Evolutionary conservation across 305 asterid species (phyloP).

Genomic region (Fraxinus dipetala): DNA sequence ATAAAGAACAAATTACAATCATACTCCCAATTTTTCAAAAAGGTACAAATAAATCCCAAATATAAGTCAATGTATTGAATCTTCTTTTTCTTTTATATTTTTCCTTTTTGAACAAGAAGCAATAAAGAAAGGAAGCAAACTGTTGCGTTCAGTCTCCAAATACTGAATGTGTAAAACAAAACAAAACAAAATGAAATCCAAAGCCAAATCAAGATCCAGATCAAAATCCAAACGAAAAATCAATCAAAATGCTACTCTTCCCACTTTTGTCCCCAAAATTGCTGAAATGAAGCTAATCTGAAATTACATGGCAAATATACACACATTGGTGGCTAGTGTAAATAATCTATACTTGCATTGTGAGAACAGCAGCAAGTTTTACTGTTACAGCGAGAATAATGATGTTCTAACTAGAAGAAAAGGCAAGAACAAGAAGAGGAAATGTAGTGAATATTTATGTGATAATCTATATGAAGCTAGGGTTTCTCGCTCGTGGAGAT

Average conservation of each 20-base stretch:
- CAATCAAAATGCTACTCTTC: conserved; percentile 7
- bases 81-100: too few relatives aligned
- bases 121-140: too few relatives aligned
- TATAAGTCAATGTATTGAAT: too few relatives aligned
- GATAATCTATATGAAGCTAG: conserved; percentile 31
- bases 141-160: too few relatives aligned
- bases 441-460: conserved; percentile 23
- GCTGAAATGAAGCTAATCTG: conserved; percentile 35
- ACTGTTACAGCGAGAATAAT: neutral
- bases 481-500: conserved; percentile 47
- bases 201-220: conserved; percentile 8
- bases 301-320: conserved; percentile 43
- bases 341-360: conserved; percentile 23
- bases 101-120: too few relatives aligned
- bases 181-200: neutral
- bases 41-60: too few relatives aligned
- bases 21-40: too few relatives aligned
- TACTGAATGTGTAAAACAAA: too few relatives aligned
- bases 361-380: conserved; percentile 21
- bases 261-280: neutral
- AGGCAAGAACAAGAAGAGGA: too few relatives aligned
- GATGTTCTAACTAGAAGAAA: conserved; percentile 13
- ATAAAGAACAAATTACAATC: too few relatives aligned
- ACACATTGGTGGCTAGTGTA: conserved; percentile 34
- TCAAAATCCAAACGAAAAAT: conserved; percentile 5